Evolutionary conservation across 768 basidiomycete species (phyloP).

Genomic region (Rhodotorula taiwanensis): DNA sequence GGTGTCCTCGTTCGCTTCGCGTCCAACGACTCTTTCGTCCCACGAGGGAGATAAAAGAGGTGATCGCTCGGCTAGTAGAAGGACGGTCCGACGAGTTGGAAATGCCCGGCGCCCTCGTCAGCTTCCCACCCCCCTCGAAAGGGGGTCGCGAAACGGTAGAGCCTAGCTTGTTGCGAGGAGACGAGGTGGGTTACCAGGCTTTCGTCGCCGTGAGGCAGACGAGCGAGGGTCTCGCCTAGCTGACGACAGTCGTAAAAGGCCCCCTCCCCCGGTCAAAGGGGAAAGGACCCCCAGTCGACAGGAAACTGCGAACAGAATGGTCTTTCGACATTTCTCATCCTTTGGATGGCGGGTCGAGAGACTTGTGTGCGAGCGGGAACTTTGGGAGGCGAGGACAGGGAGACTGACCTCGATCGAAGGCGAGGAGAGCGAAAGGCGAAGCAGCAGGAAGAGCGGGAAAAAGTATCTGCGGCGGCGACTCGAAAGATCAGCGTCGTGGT

Average conservation of each 20-base stretch:
- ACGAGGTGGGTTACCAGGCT: not conserved
- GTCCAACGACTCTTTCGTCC: too few species aligned
- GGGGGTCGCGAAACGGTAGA: not conserved
- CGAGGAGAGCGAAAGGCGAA: not conserved
- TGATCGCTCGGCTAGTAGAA: too few species aligned
- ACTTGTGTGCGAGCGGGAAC: not conserved
- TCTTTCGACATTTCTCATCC: not conserved
- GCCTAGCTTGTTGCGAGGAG: not conserved
- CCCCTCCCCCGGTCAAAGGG: too few species aligned
- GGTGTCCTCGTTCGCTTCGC: too few species aligned
- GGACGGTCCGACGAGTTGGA: too few species aligned
- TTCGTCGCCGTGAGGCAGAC: not conserved
- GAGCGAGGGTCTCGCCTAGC: not conserved
- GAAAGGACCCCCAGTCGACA: not conserved
- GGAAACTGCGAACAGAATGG: conserved; percentile 12
- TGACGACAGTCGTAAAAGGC: too few species aligned
- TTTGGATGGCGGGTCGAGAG: not conserved
- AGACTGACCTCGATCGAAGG: not conserved
- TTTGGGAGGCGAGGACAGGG: not conserved
- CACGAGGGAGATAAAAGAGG: too few species aligned
- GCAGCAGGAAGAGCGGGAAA: not conserved
- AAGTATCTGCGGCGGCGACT: not conserved
- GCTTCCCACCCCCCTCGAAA: not conserved
- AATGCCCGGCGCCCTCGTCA: too few species aligned
- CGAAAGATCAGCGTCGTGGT: not conserved